A percentile compares a stretch with the other conserved stretches of the same genome.
Conservation (phyloP, 176 grass and related monocot genomes). For the Musa troglodytarum region DNA sequence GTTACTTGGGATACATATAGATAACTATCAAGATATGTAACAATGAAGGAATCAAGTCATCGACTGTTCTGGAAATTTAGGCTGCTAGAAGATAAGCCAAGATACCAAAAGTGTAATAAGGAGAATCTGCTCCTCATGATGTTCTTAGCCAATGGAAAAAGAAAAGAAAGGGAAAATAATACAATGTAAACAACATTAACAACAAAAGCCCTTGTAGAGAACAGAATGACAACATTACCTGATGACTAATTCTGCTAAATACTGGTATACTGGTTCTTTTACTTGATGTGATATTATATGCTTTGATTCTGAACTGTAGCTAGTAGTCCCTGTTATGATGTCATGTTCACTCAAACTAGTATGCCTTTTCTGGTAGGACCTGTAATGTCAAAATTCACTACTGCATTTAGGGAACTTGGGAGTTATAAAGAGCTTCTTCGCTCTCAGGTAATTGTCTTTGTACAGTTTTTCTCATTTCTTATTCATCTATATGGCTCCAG, state of each 20-base stretch:
- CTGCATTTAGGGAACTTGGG: conserved; percentile 54
- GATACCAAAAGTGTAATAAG: not conserved
- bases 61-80: not conserved
- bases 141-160: too few relatives aligned
- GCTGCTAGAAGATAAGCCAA: not conserved
- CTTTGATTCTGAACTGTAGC: not conserved
- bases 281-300: not conserved
- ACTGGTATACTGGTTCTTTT: not conserved
- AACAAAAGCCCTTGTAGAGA: too few relatives aligned
- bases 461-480: not conserved
- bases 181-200: too few relatives aligned
- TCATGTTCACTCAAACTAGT: not conserved
- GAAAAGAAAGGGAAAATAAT: too few relatives aligned
- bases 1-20: not conserved
- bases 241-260: not conserved
- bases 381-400: conserved; percentile 31
- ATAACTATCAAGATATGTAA: too few relatives aligned
- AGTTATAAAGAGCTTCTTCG: conserved; percentile 85
- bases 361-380: conserved; percentile 8
- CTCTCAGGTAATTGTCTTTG: conserved; percentile 52
- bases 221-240: too few relatives aligned
- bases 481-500: not conserved
- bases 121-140: too few relatives aligned
- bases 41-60: not conserved
- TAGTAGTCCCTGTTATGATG: not conserved